These are phyloP conservation scores for Lepiota brunneoincarnata DNA, from an alignment of 768 basidiomycete species.

Conservation along the genomic window DNA sequence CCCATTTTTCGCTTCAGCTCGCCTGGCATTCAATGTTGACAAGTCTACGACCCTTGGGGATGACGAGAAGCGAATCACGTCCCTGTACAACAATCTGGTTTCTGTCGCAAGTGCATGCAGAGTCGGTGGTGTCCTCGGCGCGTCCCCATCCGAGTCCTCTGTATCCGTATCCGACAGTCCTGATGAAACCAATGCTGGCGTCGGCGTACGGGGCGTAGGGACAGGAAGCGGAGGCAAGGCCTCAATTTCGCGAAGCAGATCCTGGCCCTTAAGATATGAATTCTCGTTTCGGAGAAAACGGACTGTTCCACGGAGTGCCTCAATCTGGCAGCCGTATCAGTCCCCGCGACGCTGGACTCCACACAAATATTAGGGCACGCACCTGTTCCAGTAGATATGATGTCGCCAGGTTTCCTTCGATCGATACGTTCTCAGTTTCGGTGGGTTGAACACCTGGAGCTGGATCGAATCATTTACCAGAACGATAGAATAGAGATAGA, in stretches of 20 bases:
- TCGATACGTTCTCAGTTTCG: slow-evolving; percentile 59
- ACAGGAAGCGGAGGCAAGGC: slow-evolving; percentile 64
- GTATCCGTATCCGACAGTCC: slow-evolving; percentile 61
- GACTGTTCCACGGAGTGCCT: slow-evolving; percentile 86
- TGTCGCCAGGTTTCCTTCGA: slow-evolving; percentile 84
- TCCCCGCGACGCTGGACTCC: slow-evolving; percentile 4
- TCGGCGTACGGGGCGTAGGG: slow-evolving; percentile 45
- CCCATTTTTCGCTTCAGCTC: slow-evolving; percentile 38
- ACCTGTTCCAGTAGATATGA: slow-evolving; percentile 89
- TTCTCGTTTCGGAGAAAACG: slow-evolving; percentile 94
- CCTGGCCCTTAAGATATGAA: slow-evolving; percentile 89
- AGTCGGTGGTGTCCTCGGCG: slow-evolving; percentile 36
- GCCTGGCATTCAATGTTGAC: slow-evolving; percentile 51
- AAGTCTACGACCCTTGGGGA: slow-evolving; percentile 86
- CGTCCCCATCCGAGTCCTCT: slow-evolving; percentile 41
- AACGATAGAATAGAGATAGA: not conserved
- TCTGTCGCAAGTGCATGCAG: slow-evolving; percentile 74
- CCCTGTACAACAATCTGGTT: slow-evolving; percentile 83
- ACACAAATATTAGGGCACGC: slow-evolving; percentile 12
- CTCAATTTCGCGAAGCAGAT: slow-evolving; percentile 81
- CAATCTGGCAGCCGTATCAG: slow-evolving; percentile 53
- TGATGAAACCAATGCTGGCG: slow-evolving; percentile 68
- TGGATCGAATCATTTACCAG: slow-evolving; percentile 11
- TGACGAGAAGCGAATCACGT: slow-evolving; percentile 83
- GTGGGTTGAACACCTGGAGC: slow-evolving; percentile 47